A percentile compares a stretch with the other conserved stretches of the same genome.
These are phyloP conservation scores for Pyracantha coccinea DNA, from an alignment of 331 rosid genomes.

Conservation along the genomic window DNA sequence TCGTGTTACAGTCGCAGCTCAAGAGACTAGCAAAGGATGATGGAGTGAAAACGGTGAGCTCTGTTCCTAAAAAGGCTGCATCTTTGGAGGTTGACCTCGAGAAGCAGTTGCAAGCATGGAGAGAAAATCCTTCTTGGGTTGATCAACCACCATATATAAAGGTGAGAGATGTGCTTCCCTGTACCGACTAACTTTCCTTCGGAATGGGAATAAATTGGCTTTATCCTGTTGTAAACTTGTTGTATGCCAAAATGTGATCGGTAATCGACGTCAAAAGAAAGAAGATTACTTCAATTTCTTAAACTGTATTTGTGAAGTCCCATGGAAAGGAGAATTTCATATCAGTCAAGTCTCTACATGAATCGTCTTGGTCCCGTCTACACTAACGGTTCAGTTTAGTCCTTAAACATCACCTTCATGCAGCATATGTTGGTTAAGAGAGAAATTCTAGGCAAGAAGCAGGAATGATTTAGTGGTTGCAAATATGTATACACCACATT, in stretches of 20 bases:
- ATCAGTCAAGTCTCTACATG: background rate
- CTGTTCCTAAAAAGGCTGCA: constrained; percentile 23
- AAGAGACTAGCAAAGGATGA: constrained; percentile 47
- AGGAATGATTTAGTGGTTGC: background rate
- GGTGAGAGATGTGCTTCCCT: constrained; percentile 38
- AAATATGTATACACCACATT: background rate
- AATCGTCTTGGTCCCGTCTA: background rate
- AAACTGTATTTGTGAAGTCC: background rate
- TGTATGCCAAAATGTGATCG: background rate
- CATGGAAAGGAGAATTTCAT: background rate
- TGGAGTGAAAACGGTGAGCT: constrained; percentile 23
- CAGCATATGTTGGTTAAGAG: background rate
- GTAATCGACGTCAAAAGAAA: too few species aligned
- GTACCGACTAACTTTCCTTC: background rate
- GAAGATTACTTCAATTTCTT: background rate
- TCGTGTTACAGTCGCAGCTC: constrained; percentile 49
- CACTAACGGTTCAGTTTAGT: too few species aligned
- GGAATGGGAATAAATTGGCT: background rate
- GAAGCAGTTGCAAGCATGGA: constrained; percentile 86
- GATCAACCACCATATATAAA: constrained; percentile 60
- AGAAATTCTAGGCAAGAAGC: background rate
- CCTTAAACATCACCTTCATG: background rate
- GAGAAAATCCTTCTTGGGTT: constrained; percentile 79
- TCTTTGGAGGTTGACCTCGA: constrained; percentile 59
- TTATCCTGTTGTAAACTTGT: background rate